Base-by-base conservation (phyloP, 2,329 filamentous ascomycete genomes). In the Apiospora marii region DNA sequence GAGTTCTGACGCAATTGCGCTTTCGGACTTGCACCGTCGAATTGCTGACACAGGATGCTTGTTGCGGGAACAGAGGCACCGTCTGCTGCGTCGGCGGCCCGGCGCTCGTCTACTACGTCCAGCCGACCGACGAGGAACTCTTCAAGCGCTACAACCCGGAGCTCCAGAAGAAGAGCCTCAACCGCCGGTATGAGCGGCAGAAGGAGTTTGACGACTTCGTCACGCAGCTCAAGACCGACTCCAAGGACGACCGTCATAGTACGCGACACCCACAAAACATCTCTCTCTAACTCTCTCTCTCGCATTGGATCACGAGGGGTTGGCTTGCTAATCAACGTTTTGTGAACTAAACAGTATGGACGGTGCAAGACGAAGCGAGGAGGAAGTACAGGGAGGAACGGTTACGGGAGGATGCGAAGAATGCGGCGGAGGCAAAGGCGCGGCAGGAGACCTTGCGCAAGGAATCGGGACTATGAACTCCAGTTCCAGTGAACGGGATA, bases 101-200 rank as follows among this genome's bases (percentile, higher is more conserved):
- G 34, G 92, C 93, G 22, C 85, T 98, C 70, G 93, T 96, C 61
- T 90, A 92, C 84, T 97, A 91, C 82, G 85, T 97, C 67, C 89
- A 89, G 67, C 96, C 96, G 2, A 92, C 93, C 16, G 95, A 98
- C 78, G 96, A 98, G 83, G 95, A 98, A 84, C 88, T 99, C 58
- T 95, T 97, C 87, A 87, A 94, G 85, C 91, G 89, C 83, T 98
- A 98, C 85, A 98, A 96, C 82, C 96, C 96, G 0, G 96, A 98
- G 46, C 89, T 99, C n/a, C 93, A 96, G 81, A 93, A 94, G 82
- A 90, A 93, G 79, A 95, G 93, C 74, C 85, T 97, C n/a, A 95
- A 95, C 82, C 90, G 92, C 73, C 90, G 94, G 24, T 87, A 92
- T 72, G 90, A 93, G 81, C 89, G 90, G 73, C 91, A 96, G 80